Base-by-base conservation (phyloP, 2,329 filamentous ascomycete genomes). In the Diaporthe citriasiana region DNA sequence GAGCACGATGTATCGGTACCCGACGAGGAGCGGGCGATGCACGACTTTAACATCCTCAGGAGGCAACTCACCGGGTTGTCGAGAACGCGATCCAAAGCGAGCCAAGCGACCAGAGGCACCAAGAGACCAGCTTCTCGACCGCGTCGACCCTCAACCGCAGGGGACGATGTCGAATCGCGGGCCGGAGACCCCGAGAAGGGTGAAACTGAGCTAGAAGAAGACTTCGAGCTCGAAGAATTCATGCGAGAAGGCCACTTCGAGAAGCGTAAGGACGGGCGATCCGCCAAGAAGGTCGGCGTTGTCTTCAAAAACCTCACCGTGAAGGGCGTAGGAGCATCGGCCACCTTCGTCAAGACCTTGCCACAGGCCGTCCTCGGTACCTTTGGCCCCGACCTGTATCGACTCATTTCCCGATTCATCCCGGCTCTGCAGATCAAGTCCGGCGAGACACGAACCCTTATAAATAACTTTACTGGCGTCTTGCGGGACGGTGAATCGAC, bases 321-420 rank as follows among this genome's bases (percentile, higher is more conserved):
- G 38, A 92, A 93, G 81, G 94, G 94, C 25, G 84, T 92, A 10
- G 91, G 91, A 55, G 90, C 89, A 17, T 91, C 90, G 0, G 87
- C 92, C 0, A 90, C 90, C 0, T 93, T 93, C 76, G 93, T 93
- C 35, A 90, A 90, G 75, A 95, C 93, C 0, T 83, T 96, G 0
- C 93, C 94, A 0, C 89, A 94, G 76, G 94, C 94, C 3, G 87
- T 96, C 50, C 76, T 95, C 6, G 93, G 93, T 30, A 95, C 93
- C 0, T 96, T 97, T 80, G 94, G 94, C 0, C 94, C 94, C 0
- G 94, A 96, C 81, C 84, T 96, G 1, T 96, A 94, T 81, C 88
- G 85, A 30, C 83, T 94, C 9, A 78, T 95, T 19, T 82, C 81
- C 40, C 78, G 80, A 2, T 82, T 80, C 60, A 77, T 88, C 8